Base-by-base conservation (phyloP, 1,284 basidiomycete species). In the Microbotryum saponariae region DNA sequence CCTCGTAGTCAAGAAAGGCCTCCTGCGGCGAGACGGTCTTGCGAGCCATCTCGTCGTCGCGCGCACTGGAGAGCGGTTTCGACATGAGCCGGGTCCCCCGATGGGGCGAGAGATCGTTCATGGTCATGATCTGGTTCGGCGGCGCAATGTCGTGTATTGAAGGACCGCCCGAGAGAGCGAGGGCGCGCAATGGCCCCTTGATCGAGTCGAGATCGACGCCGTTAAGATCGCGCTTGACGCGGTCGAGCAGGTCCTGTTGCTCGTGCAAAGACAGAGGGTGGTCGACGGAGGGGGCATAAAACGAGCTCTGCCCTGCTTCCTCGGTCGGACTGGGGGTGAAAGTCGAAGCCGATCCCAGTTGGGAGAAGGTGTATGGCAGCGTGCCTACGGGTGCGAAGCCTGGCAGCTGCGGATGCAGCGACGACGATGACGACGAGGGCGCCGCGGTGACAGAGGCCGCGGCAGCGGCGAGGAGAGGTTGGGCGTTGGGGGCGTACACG, bases 1-100 rank as follows among this genome's bases (percentile, higher is more conserved):
- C 59, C 12, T 61, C 47, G 54, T 68, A 70, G 59, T 70, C 68
- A 47, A 67, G 58, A 56, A 70, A 70, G 21, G 68, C 68, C 45
- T 70, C 66, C 42, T 70, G 66, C 14, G 68, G 68, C 7, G 58
- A 60, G 53, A 70, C 68, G 20, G 68, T 70, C 14, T 54, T 59
- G 47, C 52, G 46, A 6, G 53, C n/a, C 51, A 53, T 27, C 37
- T 51, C 49, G 12, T 58, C 49, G 29, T 18, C 16, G 6, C 29
- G 29, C 12, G 51, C 16, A 58, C 60, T 10, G 52, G 49, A 12
- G 54, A 54, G 46, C 25, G 56, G 21, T n/a, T 59, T 49, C 23
- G 52, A 53, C 33, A 53, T 25, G 6, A 42, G 5, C 14, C 50
- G 51, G 1, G n/a, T 18, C 7, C 9, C 56, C 51, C 20, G 63